phyloP scores from a whole-genome alignment of 345 rosid species.

The Populus alba region DNA sequence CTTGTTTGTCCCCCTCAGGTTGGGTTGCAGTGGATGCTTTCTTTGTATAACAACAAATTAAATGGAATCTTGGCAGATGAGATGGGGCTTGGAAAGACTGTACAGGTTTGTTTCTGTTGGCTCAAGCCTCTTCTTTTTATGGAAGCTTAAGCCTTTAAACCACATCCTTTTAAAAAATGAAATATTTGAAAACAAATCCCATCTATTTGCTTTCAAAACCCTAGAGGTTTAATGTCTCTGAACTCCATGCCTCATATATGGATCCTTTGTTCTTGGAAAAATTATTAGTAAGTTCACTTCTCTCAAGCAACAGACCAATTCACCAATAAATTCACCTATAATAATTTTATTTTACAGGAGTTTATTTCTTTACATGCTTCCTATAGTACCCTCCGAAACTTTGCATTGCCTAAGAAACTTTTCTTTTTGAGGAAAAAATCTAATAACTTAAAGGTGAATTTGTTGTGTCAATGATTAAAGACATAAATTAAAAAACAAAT shows the following conservation, averaged over 20 bases:
- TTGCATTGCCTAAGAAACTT: not conserved
- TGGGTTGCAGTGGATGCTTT: slow-evolving; percentile 99
- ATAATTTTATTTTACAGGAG: not conserved
- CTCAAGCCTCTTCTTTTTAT: not conserved
- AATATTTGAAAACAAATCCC: not conserved
- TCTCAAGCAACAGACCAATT: not conserved
- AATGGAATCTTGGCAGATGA: slow-evolving; percentile 99
- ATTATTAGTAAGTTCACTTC: not conserved
- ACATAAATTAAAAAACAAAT: not conserved
- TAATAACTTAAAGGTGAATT: not conserved
- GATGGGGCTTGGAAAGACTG: slow-evolving; percentile 99
- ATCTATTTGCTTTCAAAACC: not conserved
- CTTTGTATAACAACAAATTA: slow-evolving; percentile 92
- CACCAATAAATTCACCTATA: not conserved
- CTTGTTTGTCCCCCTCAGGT: slow-evolving; percentile 49
- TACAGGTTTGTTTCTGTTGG: slow-evolving; percentile 58
- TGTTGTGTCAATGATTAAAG: not conserved
- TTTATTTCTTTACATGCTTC: not conserved
- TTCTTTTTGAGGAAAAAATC: not conserved
- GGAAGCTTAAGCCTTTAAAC: not conserved
- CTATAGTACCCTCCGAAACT: not conserved
- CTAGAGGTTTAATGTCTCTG: too few species aligned
- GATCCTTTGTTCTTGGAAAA: not conserved
- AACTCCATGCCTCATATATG: not conserved
- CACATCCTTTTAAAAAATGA: not conserved